Conservation (phyloP, 2,329 filamentous ascomycete species). For the Chrysoporthe puriensis region DNA sequence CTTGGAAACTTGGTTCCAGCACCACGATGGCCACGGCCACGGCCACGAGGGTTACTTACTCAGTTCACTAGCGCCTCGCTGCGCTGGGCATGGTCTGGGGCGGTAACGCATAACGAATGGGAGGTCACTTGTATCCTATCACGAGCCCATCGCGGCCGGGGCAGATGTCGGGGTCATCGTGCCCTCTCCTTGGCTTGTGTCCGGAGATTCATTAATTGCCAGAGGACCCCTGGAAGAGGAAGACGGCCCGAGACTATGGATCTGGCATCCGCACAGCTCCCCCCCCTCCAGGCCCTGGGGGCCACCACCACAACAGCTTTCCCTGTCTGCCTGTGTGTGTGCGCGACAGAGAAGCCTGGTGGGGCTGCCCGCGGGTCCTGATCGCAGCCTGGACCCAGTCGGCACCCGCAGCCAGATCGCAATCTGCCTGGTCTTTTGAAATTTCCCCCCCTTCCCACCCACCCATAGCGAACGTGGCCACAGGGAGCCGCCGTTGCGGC, state of each 20-base stretch:
- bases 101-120: not conserved
- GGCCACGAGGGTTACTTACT: not conserved
- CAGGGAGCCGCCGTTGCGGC: not conserved
- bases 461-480: not conserved
- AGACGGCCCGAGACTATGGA: slow-evolving; percentile 1
- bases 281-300: not conserved
- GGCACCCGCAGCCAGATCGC: not conserved
- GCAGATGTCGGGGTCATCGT: no score
- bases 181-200: no score
- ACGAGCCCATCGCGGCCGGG: no score
- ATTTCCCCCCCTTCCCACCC: not conserved
- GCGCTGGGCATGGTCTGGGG: not conserved
- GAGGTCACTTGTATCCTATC: no score
- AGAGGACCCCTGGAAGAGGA: not conserved
- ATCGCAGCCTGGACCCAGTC: not conserved
- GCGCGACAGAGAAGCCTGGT: not conserved
- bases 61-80: not conserved
- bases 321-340: not conserved
- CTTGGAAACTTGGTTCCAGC: not conserved
- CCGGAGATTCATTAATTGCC: not conserved
- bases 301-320: not conserved
- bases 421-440: not conserved
- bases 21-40: not conserved
- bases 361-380: not conserved
- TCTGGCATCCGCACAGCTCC: not conserved